phyloP scores from a whole-genome alignment of 169 alveolate genomes.

The Cryptosporidium canis region DNA sequence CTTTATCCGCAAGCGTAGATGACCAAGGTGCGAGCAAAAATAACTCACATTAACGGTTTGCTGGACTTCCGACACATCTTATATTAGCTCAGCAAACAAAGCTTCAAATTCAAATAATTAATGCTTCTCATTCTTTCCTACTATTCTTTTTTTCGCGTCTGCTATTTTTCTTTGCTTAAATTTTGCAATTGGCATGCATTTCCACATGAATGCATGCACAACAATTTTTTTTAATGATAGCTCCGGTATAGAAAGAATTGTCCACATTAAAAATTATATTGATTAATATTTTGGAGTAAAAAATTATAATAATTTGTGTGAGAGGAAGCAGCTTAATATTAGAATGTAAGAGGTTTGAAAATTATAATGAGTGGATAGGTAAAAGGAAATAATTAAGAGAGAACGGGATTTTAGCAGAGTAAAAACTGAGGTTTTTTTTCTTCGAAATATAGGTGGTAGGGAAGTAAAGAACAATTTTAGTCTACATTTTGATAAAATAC shows the following conservation, averaged over 20 bases:
- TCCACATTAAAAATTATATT: neutral
- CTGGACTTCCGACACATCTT: too few species aligned
- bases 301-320: neutral
- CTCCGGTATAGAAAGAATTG: neutral
- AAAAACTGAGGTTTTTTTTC: neutral
- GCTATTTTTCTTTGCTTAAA: neutral
- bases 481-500: neutral
- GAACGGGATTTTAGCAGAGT: neutral
- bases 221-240: neutral
- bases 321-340: neutral
- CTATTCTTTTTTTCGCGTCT: slow-evolving; percentile 11
- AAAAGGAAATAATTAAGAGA: neutral
- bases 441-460: neutral
- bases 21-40: neutral
- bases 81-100: too few species aligned
- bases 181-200: neutral
- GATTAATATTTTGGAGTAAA: neutral
- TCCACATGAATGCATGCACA: neutral
- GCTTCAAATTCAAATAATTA: neutral
- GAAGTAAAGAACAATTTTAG: neutral
- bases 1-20: neutral
- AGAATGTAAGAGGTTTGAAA: neutral
- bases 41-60: neutral
- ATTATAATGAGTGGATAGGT: neutral
- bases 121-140: slow-evolving; percentile 9